These are phyloP conservation scores for Tulasnella sp. DNA, from an alignment of 768 basidiomycete genomes.

Conservation along the genomic window DNA sequence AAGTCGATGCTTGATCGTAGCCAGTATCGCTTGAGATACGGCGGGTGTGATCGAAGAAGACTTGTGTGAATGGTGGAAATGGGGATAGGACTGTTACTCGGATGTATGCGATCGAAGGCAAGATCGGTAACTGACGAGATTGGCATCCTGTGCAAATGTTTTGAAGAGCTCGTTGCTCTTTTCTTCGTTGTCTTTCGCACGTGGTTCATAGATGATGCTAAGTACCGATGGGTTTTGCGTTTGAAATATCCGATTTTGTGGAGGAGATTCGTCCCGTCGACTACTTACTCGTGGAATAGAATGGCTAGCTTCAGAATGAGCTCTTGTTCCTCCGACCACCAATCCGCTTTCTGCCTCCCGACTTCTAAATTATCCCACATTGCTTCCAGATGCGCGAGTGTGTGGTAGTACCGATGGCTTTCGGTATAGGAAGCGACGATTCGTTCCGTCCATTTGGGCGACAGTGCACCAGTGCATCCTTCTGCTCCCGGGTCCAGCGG, in stretches of 20 bases:
- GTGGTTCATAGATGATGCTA: conserved; percentile 7
- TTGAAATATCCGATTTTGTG: not conserved
- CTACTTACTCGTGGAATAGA: conserved; percentile 1
- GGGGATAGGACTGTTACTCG: not conserved
- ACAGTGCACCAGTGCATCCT: not conserved
- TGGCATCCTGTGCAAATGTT: not conserved
- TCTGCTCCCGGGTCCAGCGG: not conserved
- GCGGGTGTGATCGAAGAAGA: not conserved
- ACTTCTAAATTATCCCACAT: not conserved
- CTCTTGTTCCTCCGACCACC: not conserved
- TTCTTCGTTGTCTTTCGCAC: not conserved
- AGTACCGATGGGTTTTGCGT: not conserved
- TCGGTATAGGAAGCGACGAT: not conserved
- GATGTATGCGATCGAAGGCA: not conserved
- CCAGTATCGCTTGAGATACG: not conserved
- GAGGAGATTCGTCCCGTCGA: not conserved
- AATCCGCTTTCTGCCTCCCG: not conserved
- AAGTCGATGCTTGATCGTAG: not conserved
- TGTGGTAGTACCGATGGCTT: not conserved
- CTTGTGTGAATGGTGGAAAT: not conserved
- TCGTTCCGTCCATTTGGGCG: not conserved
- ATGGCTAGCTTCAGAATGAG: not conserved
- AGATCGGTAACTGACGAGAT: not conserved
- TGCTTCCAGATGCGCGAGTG: not conserved
- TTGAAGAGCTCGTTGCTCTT: conserved; percentile 7